Evolutionary conservation across 2,329 filamentous ascomycete species (phyloP).

Genomic region (Aspergillus fructus): DNA sequence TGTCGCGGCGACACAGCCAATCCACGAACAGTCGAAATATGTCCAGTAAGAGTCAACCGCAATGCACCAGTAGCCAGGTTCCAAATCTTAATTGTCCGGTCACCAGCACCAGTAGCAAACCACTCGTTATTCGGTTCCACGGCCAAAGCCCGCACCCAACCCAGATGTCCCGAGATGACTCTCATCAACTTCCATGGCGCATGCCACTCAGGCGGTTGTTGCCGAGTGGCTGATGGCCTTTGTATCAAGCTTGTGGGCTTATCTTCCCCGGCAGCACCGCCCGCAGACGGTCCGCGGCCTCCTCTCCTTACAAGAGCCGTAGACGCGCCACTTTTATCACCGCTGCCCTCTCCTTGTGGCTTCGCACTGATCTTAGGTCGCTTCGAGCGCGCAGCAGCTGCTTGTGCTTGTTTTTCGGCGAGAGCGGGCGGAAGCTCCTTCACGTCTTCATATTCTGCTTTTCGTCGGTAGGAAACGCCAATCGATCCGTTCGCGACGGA

Average conservation of each 20-base stretch:
- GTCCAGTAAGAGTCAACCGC: conserved; percentile 82
- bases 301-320: conserved; percentile 55
- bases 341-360: conserved; percentile 44
- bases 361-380: conserved; percentile 56
- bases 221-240: conserved; percentile 60
- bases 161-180: conserved; percentile 93
- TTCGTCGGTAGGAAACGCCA: conserved; percentile 45
- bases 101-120: conserved; percentile 94
- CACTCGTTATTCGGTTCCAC: conserved; percentile 96
- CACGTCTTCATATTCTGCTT: conserved; percentile 72
- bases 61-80: conserved; percentile 86
- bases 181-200: conserved; percentile 98
- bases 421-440: conserved; percentile 74
- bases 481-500: conserved; percentile 45
- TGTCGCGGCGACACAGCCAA: conserved; percentile 90
- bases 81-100: conserved; percentile 98
- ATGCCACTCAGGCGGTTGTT: conserved; percentile 89
- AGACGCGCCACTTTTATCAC: conserved; percentile 49
- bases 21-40: conserved; percentile 90
- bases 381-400: conserved; percentile 63
- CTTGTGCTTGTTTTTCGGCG: conserved; percentile 73
- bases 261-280: conserved; percentile 35
- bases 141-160: conserved; percentile 86
- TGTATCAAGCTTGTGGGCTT: conserved; percentile 63
- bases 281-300: conserved; percentile 26